Percentiles rank a stretch among this genome's conserved stretches.
These are phyloP conservation scores for Diaporthe helianthi DNA, from an alignment of 2,329 filamentous ascomycete species.

Conservation along the genomic window DNA sequence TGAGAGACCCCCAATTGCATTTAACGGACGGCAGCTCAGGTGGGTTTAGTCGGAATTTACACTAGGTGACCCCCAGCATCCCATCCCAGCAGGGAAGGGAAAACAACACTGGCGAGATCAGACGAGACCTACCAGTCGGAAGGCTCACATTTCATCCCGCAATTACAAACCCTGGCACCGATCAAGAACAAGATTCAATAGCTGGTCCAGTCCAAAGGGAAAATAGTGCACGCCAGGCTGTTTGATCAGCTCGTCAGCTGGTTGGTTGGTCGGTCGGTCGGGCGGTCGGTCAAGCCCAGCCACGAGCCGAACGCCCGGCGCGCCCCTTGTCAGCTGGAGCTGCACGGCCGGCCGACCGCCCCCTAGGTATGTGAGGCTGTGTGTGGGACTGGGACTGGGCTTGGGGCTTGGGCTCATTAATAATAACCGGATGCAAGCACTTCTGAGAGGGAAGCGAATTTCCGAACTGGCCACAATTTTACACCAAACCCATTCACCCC, in stretches of 20 bases:
- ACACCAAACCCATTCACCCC: background rate
- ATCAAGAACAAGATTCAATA: slow-evolving; percentile 12
- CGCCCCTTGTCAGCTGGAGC: background rate
- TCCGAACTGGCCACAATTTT: slow-evolving; percentile 7
- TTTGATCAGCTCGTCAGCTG: background rate
- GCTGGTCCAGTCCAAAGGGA: background rate
- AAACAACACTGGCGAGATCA: background rate
- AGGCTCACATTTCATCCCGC: background rate
- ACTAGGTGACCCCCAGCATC: background rate
- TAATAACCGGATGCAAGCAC: slow-evolving; percentile 18
- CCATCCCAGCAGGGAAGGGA: background rate
- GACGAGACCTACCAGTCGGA: background rate
- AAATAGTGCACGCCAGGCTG: background rate
- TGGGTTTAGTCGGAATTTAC: background rate
- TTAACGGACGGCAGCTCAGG: background rate
- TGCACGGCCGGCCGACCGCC: slow-evolving; percentile 3
- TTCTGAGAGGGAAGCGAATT: slow-evolving; percentile 5
- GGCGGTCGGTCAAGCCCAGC: background rate
- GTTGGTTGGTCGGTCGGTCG: background rate
- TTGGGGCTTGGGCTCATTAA: background rate
- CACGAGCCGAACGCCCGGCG: background rate
- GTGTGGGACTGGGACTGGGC: background rate
- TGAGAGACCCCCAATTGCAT: background rate
- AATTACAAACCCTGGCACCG: background rate
- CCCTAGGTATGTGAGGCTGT: too few species aligned